These are phyloP conservation scores for Pistacia vera DNA, from an alignment of 345 rosid species.

Conservation along the genomic window DNA sequence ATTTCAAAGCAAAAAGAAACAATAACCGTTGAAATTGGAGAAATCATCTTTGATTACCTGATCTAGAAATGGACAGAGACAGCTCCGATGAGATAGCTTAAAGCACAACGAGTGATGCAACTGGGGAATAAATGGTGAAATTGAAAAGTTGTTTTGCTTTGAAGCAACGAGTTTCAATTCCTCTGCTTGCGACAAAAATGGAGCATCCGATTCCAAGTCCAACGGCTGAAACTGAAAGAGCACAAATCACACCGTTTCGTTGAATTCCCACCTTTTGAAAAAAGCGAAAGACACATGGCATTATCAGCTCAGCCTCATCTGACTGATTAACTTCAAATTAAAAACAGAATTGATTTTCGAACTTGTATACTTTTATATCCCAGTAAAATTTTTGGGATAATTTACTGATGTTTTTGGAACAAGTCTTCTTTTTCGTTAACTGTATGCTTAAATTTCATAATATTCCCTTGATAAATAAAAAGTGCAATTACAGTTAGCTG, in stretches of 20 bases:
- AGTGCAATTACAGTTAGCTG: no score
- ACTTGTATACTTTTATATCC: no score
- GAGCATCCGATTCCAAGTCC: not conserved
- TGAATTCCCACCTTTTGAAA: not conserved
- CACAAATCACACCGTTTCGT: not conserved
- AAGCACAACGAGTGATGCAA: not conserved
- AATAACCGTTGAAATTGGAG: not conserved
- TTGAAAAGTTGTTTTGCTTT: not conserved
- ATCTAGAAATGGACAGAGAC: no score
- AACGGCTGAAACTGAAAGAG: not conserved
- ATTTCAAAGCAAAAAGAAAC: not conserved
- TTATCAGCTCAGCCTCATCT: not conserved
- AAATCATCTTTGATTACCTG: not conserved
- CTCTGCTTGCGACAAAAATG: not conserved
- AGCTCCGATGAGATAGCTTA: not conserved
- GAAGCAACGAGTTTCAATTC: not conserved
- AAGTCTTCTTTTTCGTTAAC: no score
- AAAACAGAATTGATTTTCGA: no score
- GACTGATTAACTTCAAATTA: no score
- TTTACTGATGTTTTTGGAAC: no score
- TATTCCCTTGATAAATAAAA: no score
- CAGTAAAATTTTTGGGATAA: no score
- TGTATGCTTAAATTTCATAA: no score
- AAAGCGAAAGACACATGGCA: not conserved
- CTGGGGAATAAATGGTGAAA: not conserved